A percentile compares a stretch with the other conserved stretches of the same genome.
These are phyloP conservation scores for Aureobasidium sp. DNA, from an alignment of 2,329 filamentous ascomycete species.

Conservation along the genomic window DNA sequence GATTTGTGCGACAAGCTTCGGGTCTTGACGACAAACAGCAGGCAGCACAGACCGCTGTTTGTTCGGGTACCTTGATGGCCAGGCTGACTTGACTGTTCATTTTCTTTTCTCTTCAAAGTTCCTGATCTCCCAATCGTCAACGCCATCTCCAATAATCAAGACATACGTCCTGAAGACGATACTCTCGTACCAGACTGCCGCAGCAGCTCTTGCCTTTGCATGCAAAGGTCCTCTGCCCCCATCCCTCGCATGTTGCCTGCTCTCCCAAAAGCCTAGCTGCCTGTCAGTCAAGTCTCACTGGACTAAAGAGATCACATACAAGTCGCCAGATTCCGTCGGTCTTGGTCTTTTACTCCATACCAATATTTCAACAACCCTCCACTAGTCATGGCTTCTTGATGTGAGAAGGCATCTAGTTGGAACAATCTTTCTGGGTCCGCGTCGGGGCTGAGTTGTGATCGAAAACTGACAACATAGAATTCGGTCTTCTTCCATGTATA, in stretches of 20 bases:
- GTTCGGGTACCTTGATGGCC: background rate
- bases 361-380: constrained; percentile 89
- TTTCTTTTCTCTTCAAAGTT: background rate
- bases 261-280: constrained; percentile 55
- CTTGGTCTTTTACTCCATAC: constrained; percentile 68
- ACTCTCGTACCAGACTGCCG: constrained; percentile 38
- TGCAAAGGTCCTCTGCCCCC: constrained; percentile 54
- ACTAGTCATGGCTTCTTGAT: constrained; percentile 69
- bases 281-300: background rate
- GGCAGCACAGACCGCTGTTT: background rate
- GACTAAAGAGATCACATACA: constrained; percentile 28
- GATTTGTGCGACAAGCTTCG: background rate
- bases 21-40: background rate
- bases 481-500: constrained; percentile 53
- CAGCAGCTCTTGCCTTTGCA: constrained; percentile 45
- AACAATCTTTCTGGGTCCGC: constrained; percentile 65
- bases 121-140: constrained; percentile 46
- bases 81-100: no score
- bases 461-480: constrained; percentile 83
- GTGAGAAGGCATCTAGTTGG: constrained; percentile 68
- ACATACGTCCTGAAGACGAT: constrained; percentile 35
- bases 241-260: constrained; percentile 54
- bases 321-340: constrained; percentile 74
- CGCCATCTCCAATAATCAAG: constrained; percentile 60
- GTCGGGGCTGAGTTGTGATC: constrained; percentile 61